Conservation (phyloP, 1,139 yeast species). For the Kodamaea alishanica region DNA sequence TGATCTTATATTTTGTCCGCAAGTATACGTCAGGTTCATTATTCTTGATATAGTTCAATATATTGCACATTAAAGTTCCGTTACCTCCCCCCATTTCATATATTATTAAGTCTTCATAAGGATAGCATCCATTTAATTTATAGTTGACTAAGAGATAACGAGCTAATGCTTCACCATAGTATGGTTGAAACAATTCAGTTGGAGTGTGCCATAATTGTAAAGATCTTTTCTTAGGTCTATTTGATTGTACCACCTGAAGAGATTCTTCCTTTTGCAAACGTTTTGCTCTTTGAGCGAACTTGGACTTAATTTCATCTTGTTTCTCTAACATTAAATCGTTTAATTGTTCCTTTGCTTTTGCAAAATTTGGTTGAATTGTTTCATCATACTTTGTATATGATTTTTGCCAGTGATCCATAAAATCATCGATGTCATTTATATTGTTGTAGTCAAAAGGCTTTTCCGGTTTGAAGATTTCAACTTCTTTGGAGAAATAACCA, state of each 20-base stretch:
- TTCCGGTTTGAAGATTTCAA: constrained; percentile 67
- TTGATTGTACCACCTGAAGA: constrained; percentile 20
- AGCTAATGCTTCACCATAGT: constrained; percentile 82
- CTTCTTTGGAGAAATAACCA: constrained; percentile 78
- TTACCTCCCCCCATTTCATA: constrained; percentile 93
- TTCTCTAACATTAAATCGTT: constrained; percentile 16
- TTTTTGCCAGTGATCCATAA: constrained; percentile 62
- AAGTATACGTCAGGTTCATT: constrained; percentile 70
- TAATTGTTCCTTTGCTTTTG: constrained; percentile 11
- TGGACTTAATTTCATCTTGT: constrained; percentile 9
- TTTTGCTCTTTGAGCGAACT: constrained; percentile 34
- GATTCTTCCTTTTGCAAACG: constrained; percentile 21
- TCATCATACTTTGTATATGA: constrained; percentile 60
- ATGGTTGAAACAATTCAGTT: constrained; percentile 78
- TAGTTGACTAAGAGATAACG: constrained; percentile 68
- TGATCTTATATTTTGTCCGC: constrained; percentile 65
- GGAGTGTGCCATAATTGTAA: constrained; percentile 90
- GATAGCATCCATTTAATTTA: constrained; percentile 56
- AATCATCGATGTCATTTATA: constrained; percentile 64
- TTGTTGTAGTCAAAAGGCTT: constrained; percentile 59
- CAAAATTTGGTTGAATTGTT: constrained; percentile 11
- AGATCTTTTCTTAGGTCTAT: constrained; percentile 26
- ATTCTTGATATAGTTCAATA: constrained; percentile 61
- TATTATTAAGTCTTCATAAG: constrained; percentile 61
- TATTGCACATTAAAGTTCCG: constrained; percentile 79